Conservation (phyloP, 1,284 basidiomycete species). For the Dichomitus squalens region DNA sequence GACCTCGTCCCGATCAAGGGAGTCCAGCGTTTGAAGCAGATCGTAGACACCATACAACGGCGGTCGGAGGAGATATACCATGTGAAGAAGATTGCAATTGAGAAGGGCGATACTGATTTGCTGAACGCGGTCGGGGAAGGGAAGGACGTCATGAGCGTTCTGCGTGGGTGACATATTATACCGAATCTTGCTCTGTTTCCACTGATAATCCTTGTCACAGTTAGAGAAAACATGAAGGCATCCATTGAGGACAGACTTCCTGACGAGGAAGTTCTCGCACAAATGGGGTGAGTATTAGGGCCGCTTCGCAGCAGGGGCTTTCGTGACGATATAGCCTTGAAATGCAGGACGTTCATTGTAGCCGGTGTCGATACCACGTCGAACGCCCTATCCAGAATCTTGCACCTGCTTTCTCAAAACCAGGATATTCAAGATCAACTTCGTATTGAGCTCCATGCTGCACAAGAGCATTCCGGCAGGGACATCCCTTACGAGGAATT, state of each 20-base stretch:
- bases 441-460: conserved; percentile 27
- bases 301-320: no score
- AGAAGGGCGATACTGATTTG: conserved; percentile 41
- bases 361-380: conserved; percentile 33
- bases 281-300: conserved; percentile 33
- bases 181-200: no score
- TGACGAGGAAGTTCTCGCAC: conserved; percentile 35
- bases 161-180: no score
- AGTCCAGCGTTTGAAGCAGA: not conserved
- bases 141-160: conserved; percentile 33
- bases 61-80: conserved; percentile 40
- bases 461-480: conserved; percentile 1
- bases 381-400: conserved; percentile 30
- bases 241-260: conserved; percentile 30
- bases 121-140: conserved; percentile 24
- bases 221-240: conserved; percentile 2
- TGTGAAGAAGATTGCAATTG: conserved; percentile 38
- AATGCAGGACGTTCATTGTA: conserved; percentile 25
- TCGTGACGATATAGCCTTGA: not conserved
- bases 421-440: conserved; percentile 9
- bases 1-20: not conserved
- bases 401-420: conserved; percentile 20
- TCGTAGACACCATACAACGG: conserved; percentile 38
- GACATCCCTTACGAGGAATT: conserved; percentile 34
- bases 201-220: not conserved